Evolutionary conservation across 1,139 yeast genomes (phyloP).

Genomic region (Lodderomyces orthopsilosis): DNA sequence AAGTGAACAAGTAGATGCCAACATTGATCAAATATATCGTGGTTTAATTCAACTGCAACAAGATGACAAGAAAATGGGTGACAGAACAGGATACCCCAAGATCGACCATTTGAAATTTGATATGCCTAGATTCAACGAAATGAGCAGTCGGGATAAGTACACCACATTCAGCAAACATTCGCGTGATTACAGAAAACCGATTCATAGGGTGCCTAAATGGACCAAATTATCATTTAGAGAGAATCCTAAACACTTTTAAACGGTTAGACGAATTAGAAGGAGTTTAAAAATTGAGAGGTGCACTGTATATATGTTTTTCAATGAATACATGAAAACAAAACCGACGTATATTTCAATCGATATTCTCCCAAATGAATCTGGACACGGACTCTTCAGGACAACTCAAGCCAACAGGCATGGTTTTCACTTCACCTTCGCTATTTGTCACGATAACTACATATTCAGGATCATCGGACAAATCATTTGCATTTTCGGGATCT

Average conservation of each 20-base stretch:
- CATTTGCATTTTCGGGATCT: not conserved
- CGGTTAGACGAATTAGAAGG: too few relatives aligned
- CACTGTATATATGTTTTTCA: constrained; percentile 1
- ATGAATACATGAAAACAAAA: not conserved
- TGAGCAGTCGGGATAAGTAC: constrained; percentile 81
- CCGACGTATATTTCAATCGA: constrained; percentile 16
- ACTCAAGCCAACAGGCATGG: constrained; percentile 55
- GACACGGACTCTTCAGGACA: constrained; percentile 64
- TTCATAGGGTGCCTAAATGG: constrained; percentile 87
- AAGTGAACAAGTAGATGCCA: constrained; percentile 76
- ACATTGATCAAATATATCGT: constrained; percentile 64
- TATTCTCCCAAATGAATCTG: constrained; percentile 69
- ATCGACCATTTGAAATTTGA: constrained; percentile 52
- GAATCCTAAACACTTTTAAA: constrained; percentile 78
- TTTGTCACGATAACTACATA: constrained; percentile 52
- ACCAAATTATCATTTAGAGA: constrained; percentile 79
- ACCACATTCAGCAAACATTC: constrained; percentile 77
- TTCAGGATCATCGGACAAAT: constrained; percentile 7
- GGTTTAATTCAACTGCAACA: constrained; percentile 42
- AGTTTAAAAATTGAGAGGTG: not conserved
- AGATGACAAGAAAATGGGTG: constrained; percentile 23
- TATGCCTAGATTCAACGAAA: constrained; percentile 77
- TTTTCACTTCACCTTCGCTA: constrained; percentile 45
- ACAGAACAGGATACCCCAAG: constrained; percentile 48
- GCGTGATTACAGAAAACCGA: constrained; percentile 80